Base-by-base conservation (phyloP, 495 filamentous ascomycete genomes). In the Annulohypoxylon maeteangense region DNA sequence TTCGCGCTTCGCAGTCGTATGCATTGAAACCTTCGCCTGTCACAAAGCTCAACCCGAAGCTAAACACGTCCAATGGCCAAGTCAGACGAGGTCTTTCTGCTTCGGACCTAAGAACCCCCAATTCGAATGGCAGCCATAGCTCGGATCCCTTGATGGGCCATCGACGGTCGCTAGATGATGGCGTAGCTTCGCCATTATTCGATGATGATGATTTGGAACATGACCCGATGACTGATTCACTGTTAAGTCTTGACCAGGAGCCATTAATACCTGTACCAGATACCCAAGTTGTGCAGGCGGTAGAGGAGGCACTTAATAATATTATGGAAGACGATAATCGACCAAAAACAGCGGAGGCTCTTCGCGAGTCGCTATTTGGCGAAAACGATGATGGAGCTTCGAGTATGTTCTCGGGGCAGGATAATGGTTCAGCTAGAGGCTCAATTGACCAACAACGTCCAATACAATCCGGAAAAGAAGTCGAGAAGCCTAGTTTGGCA, bases 221-320 rank as follows among this genome's bases (percentile, higher is more conserved):
- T 27, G 85, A 87, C 56, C 76, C 76, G n/a, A 78, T 88, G 73
- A 79, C 74, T 31, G 84, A 84, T 61, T 88, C 86, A 0, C 69
- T 87, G 8, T 78, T 84, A 22, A 88, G 86, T 50, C 79, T 88
- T 10, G 86, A 87, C 29, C 83, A 84, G 54, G 82, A 84, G 4
- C 59, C 55, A 45, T 55, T 67, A 1, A 77, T 78, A 25, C 78
- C 73, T 1, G 79, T 83, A 7, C 84, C 85, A 3, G 85, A 87
- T 63, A 87, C 80, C 0, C 83, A 81, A 34, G 86, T 97, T 32
- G 93, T 99, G 16, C 89, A 97, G 80, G 95, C 93, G 0, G 94
- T 99, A 91, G 93, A 98, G 78, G 90, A 89, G 56, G 95, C 95
- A 50, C 82, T 99, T n/a, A 97, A 92, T 73, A 91, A 94, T 68